Evolutionary conservation across 2,329 filamentous ascomycete genomes (phyloP).

Genomic region (Fusarium devonianum): DNA sequence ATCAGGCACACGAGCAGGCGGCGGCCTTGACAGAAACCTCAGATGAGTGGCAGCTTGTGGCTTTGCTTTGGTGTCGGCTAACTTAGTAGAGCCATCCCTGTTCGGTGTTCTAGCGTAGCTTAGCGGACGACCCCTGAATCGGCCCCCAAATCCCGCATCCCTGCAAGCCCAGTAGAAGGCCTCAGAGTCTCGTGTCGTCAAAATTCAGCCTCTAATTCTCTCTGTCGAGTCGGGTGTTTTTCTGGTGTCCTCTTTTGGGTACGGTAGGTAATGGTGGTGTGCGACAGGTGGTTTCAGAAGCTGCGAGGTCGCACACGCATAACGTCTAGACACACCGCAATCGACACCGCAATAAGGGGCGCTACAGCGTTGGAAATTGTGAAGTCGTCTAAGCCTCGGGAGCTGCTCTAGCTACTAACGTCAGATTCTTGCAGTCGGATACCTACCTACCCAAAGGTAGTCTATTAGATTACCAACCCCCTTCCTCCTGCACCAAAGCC

Average conservation of each 20-base stretch:
- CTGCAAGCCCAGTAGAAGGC: conserved; percentile 20
- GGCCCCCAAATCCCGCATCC: conserved; percentile 20
- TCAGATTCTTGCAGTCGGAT: no score
- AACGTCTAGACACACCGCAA: conserved; percentile 11
- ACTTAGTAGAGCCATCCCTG: conserved; percentile 20
- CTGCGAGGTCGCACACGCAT: conserved; percentile 19
- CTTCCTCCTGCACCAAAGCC: neutral
- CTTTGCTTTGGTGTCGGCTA: conserved; percentile 4
- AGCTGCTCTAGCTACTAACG: no score
- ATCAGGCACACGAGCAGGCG: conserved; percentile 5
- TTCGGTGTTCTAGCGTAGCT: neutral
- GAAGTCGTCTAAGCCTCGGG: neutral
- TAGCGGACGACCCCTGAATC: conserved; percentile 11
- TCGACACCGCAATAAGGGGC: conserved; percentile 6
- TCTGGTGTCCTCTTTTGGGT: neutral
- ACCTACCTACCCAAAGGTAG: no score
- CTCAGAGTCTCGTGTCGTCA: conserved; percentile 23
- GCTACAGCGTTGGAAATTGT: conserved; percentile 6
- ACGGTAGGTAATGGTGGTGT: no score
- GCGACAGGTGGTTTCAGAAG: conserved; percentile 32
- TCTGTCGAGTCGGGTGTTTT: conserved; percentile 13
- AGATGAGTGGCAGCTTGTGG: conserved; percentile 12
- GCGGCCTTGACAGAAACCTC: conserved; percentile 7
- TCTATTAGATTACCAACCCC: no score
- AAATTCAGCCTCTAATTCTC: no score